Conservation (phyloP, 768 basidiomycete species). For the Tricholoma terreum region DNA sequence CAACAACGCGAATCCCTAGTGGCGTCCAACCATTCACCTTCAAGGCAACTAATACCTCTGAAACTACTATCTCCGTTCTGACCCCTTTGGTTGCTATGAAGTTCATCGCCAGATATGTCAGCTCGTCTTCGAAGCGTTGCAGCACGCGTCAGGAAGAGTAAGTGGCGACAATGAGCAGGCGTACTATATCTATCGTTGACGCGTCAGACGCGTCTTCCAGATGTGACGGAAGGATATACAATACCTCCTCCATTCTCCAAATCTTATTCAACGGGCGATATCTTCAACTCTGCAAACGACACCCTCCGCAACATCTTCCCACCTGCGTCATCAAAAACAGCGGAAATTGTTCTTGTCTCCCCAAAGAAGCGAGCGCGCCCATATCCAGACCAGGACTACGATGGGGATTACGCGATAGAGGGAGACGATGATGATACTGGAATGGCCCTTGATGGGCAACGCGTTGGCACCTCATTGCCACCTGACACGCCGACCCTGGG, state of each 20-base stretch:
- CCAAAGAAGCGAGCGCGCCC: constrained; percentile 38
- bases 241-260: constrained; percentile 40
- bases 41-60: constrained; percentile 11
- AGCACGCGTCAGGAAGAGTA: constrained; percentile 61
- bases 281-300: constrained; percentile 58
- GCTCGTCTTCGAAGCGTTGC: constrained; percentile 55
- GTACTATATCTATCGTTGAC: constrained; percentile 9
- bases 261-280: constrained; percentile 36
- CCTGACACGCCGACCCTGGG: neutral
- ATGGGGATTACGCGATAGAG: constrained; percentile 25
- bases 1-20: constrained; percentile 14
- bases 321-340: constrained; percentile 3
- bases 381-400: constrained; percentile 23
- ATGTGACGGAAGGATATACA: constrained; percentile 59
- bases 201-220: constrained; percentile 37
- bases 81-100: constrained; percentile 13
- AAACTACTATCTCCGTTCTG: neutral
- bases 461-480: constrained; percentile 14
- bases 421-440: constrained; percentile 14
- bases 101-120: constrained; percentile 47
- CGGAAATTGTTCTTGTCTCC: constrained; percentile 13
- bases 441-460: constrained; percentile 10
- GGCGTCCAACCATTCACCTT: constrained; percentile 10
- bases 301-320: constrained; percentile 47
- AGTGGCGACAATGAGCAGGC: constrained; percentile 15